Base-by-base conservation (phyloP, 2,329 filamentous ascomycete species). In the Xylariaceae sp. region DNA sequence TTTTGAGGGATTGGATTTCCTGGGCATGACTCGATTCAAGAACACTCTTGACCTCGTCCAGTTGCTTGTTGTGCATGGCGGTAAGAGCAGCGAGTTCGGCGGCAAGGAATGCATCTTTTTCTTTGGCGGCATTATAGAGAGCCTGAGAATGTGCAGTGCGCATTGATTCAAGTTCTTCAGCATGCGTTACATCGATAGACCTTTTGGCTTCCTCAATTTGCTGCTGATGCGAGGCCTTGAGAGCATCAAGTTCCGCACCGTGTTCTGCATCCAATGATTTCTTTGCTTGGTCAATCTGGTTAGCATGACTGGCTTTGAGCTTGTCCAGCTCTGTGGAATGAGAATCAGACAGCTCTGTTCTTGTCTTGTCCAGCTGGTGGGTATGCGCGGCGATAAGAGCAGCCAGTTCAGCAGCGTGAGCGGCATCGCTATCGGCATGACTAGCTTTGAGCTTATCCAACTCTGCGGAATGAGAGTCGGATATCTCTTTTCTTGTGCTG, bases 131-230 rank as follows among this genome's bases (percentile, higher is more conserved):
- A 2, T 63, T 54, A n/a, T 57, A 57, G 5, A 65, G 44, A 7
- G 62, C 53, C 31, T 61, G 33, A 16, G 50, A 39, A 43, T 56
- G 50, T 28, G 58, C 45, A 40, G 50, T 40, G 9, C 50, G 51
- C 33, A 67, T 57, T 7, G 59, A 56, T 18, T 61, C 58, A 14
- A 69, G 40, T 45, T 67, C 60, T 14, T 57, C 47, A 9, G 50
- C 18, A 38, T 64, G 63, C 12, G 51, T 43, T 10, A 50, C 51
- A 6, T 47, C 45, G 5, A 64, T 44, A 12, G 57, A 53, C 9
- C 41, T 47, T 51, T 61, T 63, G 6, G 57, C 39, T 14, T 62
- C 51, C 5, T 64, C 61, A 12, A 64, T 55, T 14, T 66, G 55
- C 31, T 60, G 51, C 2, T 45, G 36, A 44, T 66, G 63, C 1